phyloP scores from a whole-genome alignment of 768 basidiomycete species.

The Lactifluus pinguis region DNA sequence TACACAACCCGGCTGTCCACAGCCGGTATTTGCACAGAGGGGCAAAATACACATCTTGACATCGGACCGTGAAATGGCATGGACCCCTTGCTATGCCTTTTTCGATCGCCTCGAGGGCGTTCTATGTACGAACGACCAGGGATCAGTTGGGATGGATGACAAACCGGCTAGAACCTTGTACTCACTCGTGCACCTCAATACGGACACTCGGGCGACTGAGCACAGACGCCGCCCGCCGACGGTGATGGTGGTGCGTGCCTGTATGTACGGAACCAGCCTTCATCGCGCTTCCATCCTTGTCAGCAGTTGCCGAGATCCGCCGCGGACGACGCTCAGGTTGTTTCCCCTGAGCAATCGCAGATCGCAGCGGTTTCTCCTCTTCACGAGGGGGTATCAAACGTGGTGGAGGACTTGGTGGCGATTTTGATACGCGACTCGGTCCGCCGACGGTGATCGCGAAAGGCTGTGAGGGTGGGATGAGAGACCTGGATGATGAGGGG shows the following conservation, averaged over 20 bases:
- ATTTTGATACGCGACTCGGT: not conserved
- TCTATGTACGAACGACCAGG: not conserved
- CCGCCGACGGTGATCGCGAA: constrained; percentile 10
- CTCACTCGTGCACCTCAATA: constrained; percentile 18
- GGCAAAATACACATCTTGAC: constrained; percentile 1
- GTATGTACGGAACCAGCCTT: constrained; percentile 11
- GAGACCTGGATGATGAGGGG: constrained; percentile 3
- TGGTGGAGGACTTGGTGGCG: constrained; percentile 6
- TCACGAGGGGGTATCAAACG: constrained; percentile 8
- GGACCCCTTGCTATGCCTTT: not conserved
- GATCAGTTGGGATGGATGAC: not conserved
- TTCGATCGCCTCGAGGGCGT: constrained; percentile 8
- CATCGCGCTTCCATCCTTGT: constrained; percentile 13
- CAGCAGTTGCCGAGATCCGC: constrained; percentile 7
- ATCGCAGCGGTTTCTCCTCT: not conserved
- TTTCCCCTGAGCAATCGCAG: constrained; percentile 10
- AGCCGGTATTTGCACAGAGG: not conserved
- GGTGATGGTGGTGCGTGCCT: constrained; percentile 14
- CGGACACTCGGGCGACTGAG: constrained; percentile 19
- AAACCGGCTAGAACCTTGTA: not conserved
- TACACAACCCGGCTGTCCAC: constrained; percentile 1
- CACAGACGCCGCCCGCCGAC: constrained; percentile 6
- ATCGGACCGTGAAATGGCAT: not conserved
- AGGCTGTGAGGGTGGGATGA: constrained; percentile 4
- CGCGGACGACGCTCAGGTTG: constrained; percentile 12